Evolutionary conservation across 2,329 filamentous ascomycete genomes (phyloP), one percentile per base, ranked within the genome.

Genomic region (Ophiostoma quercus): DNA sequence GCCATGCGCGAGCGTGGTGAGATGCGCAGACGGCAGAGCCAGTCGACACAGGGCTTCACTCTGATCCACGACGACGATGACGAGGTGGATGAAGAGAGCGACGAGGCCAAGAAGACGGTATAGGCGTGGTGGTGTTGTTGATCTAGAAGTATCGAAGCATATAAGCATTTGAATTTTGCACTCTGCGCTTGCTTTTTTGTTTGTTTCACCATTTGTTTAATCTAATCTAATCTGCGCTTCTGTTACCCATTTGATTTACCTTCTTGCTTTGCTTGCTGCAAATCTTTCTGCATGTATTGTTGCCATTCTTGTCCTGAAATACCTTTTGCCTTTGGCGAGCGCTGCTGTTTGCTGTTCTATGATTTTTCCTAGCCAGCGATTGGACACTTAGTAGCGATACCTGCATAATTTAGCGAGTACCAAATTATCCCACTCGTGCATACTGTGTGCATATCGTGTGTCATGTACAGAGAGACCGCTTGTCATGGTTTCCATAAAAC

Each of bases 1-100:
- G 92, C 92, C 4, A 96, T 98, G 91, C 83, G 85, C 74, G 89
- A 93, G 78, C 81, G 91, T n/a, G 89, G 90, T 2, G 85, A 89
- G 77, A 77, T 85, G 72, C 78, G 84, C 73, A 83, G 91, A 74
- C 79, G 81, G 74, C 85, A 82, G 82, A 87, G 83, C 73, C 78
- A 76, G 68, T 65, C 71, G 8, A 3, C 19, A 39, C 71, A 71
- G 25, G 71, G 71, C 16, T 73, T 74, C 34, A 65, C 69, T 25
- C 67, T 74, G 66, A 67, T 69, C 9, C 67, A 66, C 29, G 71
- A 72, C 63, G 71, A 74, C 2, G 68, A 72, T 7, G 71, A 72
- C 7, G 73, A 73, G 2, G 67, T 68, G 1, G 71, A 71, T 6
- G 73, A 72, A 37, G 73, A 72, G 3, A 70, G 71, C n/a, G 72